Evolutionary conservation across 2,329 filamentous ascomycete species (phyloP).

Genomic region (Fusarium scirpi): DNA sequence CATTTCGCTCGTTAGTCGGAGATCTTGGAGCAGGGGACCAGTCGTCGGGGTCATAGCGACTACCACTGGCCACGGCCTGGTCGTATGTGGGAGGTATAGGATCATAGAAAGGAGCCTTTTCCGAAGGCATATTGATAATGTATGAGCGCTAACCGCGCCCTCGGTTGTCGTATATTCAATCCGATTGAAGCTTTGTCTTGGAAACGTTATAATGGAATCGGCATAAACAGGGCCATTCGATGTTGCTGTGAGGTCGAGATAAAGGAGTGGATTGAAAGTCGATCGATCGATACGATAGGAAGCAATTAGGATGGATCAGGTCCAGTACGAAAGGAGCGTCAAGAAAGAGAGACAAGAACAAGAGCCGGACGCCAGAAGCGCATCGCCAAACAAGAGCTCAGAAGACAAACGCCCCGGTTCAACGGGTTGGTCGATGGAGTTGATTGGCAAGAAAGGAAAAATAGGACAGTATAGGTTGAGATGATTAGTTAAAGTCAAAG

Average conservation of each 20-base stretch:
- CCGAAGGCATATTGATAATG: slow-evolving; percentile 51
- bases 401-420: slow-evolving; percentile 15
- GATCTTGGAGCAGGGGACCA: slow-evolving; percentile 50
- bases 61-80: slow-evolving; percentile 55
- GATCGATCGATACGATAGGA: slow-evolving; percentile 22
- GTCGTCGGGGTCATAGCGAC: slow-evolving; percentile 49
- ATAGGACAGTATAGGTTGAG: slow-evolving; percentile 17
- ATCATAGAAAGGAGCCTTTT: slow-evolving; percentile 58
- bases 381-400: slow-evolving; percentile 37
- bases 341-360: slow-evolving; percentile 44
- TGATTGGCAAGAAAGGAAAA: slow-evolving; percentile 14
- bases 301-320: slow-evolving; percentile 28
- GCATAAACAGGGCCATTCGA: slow-evolving; percentile 30
- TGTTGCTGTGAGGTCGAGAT: slow-evolving; percentile 27
- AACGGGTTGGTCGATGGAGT: slow-evolving; percentile 12
- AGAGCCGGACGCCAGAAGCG: slow-evolving; percentile 37
- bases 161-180: slow-evolving; percentile 26
- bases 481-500: slow-evolving; percentile 14
- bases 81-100: slow-evolving; percentile 59
- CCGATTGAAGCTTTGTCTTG: slow-evolving; percentile 7
- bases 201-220: slow-evolving; percentile 16
- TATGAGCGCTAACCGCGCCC: slow-evolving; percentile 38
- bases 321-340: slow-evolving; percentile 43
- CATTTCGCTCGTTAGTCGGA: slow-evolving; percentile 67
- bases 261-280: slow-evolving; percentile 36